Conservation (phyloP, 331 rosid species). For the Quercus lobata region DNA sequence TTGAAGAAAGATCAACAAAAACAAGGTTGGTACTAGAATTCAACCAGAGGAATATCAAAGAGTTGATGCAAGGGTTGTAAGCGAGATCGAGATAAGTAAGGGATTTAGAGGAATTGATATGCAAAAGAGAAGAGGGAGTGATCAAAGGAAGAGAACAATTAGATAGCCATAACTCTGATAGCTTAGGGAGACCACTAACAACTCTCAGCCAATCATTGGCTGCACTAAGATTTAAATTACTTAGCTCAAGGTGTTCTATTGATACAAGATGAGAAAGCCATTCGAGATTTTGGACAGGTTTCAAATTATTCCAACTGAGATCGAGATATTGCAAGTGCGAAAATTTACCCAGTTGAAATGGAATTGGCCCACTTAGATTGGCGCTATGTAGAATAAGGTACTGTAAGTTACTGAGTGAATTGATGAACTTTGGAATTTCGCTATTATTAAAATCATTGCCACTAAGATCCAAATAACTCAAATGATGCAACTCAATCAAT, state of each 20-base stretch:
- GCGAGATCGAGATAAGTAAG: background rate
- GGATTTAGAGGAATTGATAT: background rate
- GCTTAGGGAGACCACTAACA: background rate
- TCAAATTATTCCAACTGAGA: background rate
- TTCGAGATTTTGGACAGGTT: background rate
- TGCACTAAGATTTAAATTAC: background rate
- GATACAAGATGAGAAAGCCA: background rate
- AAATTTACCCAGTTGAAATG: background rate
- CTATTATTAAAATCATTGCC: background rate
- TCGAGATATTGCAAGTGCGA: background rate
- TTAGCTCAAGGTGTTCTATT: background rate
- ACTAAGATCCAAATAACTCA: slow-evolving; percentile 12
- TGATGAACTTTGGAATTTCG: background rate
- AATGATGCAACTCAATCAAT: slow-evolving; percentile 12
- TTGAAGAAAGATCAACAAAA: rapidly evolving
- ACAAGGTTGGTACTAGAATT: slow-evolving; percentile 2
- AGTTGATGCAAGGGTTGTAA: rapidly evolving
- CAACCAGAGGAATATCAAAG: background rate
- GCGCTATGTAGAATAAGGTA: background rate
- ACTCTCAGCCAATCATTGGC: background rate
- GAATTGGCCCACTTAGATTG: background rate
- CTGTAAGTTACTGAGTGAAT: background rate
- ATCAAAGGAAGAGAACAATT: background rate
- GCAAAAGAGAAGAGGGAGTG: background rate
- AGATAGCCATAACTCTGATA: rapidly evolving